These are phyloP conservation scores for Phytophthora tentaculata DNA, from an alignment of 352 stramenopile genomes.

Conservation along the genomic window DNA sequence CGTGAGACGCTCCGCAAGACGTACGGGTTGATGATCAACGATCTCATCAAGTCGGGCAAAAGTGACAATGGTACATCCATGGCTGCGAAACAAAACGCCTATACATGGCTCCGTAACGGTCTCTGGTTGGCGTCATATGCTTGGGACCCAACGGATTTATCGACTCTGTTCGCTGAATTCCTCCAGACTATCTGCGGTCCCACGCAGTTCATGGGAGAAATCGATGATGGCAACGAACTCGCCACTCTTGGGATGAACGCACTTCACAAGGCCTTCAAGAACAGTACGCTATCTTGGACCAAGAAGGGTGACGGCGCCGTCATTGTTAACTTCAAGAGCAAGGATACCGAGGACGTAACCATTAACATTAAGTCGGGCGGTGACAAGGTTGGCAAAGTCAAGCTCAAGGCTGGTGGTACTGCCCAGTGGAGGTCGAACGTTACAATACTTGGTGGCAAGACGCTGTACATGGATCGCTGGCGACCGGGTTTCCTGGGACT, in stretches of 20 bases:
- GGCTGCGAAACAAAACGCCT: conserved; percentile 32
- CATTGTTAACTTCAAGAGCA: conserved; percentile 49
- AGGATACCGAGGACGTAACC: conserved; percentile 47
- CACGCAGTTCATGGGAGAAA: too few relatives aligned
- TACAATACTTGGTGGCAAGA: conserved; percentile 58
- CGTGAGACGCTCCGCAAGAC: conserved; percentile 50
- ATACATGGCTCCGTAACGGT: conserved; percentile 35
- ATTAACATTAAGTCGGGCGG: conserved; percentile 56
- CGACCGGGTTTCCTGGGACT: conserved; percentile 59
- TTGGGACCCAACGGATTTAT: conserved; percentile 56
- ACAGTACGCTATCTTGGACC: conserved; percentile 44
- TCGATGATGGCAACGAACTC: too few relatives aligned
- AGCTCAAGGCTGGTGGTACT: conserved; percentile 37
- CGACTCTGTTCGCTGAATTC: conserved; percentile 49
- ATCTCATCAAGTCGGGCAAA: conserved; percentile 48
- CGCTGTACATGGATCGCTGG: conserved; percentile 71
- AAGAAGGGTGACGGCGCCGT: conserved; percentile 41
- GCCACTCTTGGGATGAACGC: too few relatives aligned
- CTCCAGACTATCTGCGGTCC: conserved; percentile 64
- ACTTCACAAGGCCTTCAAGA: too few relatives aligned
- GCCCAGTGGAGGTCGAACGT: conserved; percentile 44
- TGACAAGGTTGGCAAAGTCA: conserved; percentile 40
- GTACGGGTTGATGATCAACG: conserved; percentile 52
- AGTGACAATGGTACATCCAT: conserved; percentile 44
- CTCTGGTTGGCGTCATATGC: conserved; percentile 43